Evolutionary conservation across 257 asterid genomes (phyloP).

Genomic region (Solanum neorickii): DNA sequence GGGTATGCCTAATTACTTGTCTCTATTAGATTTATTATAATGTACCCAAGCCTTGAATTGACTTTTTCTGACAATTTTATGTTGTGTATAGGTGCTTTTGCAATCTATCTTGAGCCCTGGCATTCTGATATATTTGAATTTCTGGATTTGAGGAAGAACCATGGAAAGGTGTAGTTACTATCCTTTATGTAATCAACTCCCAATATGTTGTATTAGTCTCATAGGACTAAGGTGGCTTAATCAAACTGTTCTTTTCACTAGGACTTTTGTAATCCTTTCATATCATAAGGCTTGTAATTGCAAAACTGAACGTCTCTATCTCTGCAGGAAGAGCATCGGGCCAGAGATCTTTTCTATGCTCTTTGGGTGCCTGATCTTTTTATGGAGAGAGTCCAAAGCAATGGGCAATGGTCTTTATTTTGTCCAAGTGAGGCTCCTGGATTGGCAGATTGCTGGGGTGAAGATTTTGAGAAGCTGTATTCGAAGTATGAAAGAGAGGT

Average conservation of each 20-base stretch:
- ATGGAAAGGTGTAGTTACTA: slow-evolving; percentile 56
- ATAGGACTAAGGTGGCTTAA: neutral
- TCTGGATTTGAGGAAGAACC: slow-evolving; percentile 88
- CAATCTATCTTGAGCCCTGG: slow-evolving; percentile 98
- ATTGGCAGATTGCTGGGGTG: slow-evolving; percentile 97
- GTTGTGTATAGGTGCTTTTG: slow-evolving; percentile 71
- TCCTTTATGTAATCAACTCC: neutral
- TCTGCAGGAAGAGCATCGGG: slow-evolving; percentile 86
- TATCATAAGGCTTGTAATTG: neutral
- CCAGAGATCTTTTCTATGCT: slow-evolving; percentile 83
- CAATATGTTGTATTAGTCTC: neutral
- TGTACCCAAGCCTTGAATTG: neutral
- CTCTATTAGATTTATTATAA: neutral
- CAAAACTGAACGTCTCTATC: neutral
- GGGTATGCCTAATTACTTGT: slow-evolving; percentile 24
- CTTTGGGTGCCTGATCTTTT: slow-evolving; percentile 97
- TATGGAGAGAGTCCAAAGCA: slow-evolving; percentile 70
- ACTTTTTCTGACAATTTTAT: neutral
- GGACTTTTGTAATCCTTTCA: neutral
- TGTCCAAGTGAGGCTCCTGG: slow-evolving; percentile 98
- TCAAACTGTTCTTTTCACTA: neutral
- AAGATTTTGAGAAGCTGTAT: slow-evolving; percentile 76
- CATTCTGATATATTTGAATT: slow-evolving; percentile 86
- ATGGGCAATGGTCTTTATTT: slow-evolving; percentile 77
- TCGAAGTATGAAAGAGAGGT: slow-evolving; percentile 71